A percentile compares a stretch with the other conserved stretches of the same genome.
These are phyloP conservation scores for Rhizophagus prolifer DNA, from an alignment of 192 early-diverging fungal genomes.

Conservation along the genomic window DNA sequence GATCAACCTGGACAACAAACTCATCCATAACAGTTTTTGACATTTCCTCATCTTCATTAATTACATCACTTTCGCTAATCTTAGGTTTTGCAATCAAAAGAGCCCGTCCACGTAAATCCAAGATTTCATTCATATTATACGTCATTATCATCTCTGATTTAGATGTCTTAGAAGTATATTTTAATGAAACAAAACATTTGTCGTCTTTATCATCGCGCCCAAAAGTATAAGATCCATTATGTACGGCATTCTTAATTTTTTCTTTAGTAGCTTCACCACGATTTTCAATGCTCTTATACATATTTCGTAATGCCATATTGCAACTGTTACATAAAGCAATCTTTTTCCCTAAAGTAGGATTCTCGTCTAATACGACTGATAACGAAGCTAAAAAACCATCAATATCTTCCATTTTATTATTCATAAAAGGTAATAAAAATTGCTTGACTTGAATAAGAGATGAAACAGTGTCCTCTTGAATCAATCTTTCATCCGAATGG, in stretches of 20 bases:
- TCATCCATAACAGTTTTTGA: not conserved
- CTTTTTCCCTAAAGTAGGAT: slow-evolving; percentile 7
- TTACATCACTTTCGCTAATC: not conserved
- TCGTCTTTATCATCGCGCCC: not conserved
- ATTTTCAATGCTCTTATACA: slow-evolving; percentile 22
- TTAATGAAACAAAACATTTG: slow-evolving; percentile 17
- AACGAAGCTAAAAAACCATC: not conserved
- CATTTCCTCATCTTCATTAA: not conserved
- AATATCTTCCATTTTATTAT: not conserved
- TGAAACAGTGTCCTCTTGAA: slow-evolving; percentile 26
- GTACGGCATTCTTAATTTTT: slow-evolving; percentile 24
- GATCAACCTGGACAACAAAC: slow-evolving; percentile 32
- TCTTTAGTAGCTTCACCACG: not conserved
- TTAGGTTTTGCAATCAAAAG: slow-evolving; percentile 26
- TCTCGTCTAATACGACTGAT: not conserved
- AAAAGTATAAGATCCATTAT: slow-evolving; percentile 26
- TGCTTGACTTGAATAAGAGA: slow-evolving; percentile 29
- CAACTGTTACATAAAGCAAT: slow-evolving; percentile 22
- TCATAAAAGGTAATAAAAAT: slow-evolving; percentile 18
- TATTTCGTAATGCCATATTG: slow-evolving; percentile 23
- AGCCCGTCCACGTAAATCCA: slow-evolving; percentile 31
- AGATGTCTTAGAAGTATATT: not conserved
- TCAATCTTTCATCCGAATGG: slow-evolving; percentile 26
- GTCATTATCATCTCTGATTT: not conserved
- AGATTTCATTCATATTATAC: slow-evolving; percentile 22